Percentiles rank a stretch among this genome's conserved stretches.
phyloP scores from a whole-genome alignment of 1,139 yeast species.

The Protomyces lactucae-debilis region DNA sequence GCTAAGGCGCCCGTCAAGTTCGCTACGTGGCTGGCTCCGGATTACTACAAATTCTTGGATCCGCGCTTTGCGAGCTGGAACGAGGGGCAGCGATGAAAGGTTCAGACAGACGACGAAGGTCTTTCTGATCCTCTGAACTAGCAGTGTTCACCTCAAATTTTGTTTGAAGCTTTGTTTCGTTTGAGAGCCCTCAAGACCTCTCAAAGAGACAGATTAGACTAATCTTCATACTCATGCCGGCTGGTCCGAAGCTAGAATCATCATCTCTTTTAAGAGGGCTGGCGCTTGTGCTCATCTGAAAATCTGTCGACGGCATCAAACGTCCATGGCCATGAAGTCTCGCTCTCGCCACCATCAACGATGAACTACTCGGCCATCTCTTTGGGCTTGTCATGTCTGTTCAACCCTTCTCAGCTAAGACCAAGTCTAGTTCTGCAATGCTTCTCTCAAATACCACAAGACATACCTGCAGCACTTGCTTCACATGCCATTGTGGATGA shows the following conservation, averaged over 20 bases:
- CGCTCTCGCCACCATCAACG: background rate
- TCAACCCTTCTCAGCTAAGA: conserved; percentile 1
- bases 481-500: background rate
- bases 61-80: background rate
- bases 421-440: conserved; percentile 8
- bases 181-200: no score
- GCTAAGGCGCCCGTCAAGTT: background rate
- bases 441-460: conserved; percentile 6
- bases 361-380: conserved; percentile 53
- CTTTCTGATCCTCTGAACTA: no score
- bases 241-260: no score
- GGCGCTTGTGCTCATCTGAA: no score
- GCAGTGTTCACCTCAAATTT: no score
- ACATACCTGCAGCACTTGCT: background rate
- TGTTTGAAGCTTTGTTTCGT: no score
- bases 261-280: no score
- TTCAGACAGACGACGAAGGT: no score
- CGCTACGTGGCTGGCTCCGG: background rate
- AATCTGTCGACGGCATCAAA: no score
- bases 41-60: background rate
- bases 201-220: no score
- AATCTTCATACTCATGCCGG: no score
- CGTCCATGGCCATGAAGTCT: no score
- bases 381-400: conserved; percentile 1
- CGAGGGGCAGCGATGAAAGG: background rate